phyloP scores from a whole-genome alignment of 371 early-diverging fungal species.

The Lichtheimia ornata region DNA sequence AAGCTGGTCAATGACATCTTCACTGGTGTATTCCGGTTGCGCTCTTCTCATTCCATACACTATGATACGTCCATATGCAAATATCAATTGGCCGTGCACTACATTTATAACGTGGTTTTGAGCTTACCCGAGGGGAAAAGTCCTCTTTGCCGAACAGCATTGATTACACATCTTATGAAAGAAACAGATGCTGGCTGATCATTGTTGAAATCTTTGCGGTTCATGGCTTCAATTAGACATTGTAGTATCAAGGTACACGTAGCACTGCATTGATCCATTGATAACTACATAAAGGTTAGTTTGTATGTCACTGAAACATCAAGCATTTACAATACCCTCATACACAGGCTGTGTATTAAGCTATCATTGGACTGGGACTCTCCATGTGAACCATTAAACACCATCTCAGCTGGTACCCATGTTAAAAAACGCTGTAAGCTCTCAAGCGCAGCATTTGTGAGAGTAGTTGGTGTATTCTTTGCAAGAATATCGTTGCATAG shows the following conservation, averaged over 20 bases:
- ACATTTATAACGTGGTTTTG: no score
- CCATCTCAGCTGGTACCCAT: slow-evolving; percentile 77
- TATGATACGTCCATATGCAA: no score
- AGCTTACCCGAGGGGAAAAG: no score
- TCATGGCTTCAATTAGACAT: no score
- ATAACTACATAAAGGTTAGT: not conserved
- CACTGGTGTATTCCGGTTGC: no score
- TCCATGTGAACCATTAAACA: slow-evolving; percentile 28
- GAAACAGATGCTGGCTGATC: no score
- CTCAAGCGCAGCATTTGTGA: slow-evolving; percentile 41
- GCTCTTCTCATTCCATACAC: no score
- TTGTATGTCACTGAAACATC: not conserved
- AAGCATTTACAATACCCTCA: not conserved
- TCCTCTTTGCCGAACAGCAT: no score
- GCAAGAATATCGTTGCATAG: slow-evolving; percentile 72
- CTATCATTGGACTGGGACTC: slow-evolving; percentile 89
- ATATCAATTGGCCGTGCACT: no score
- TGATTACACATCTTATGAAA: no score
- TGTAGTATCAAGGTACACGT: not conserved
- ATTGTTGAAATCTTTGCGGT: no score
- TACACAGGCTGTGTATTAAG: slow-evolving; percentile 50
- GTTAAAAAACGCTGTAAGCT: slow-evolving; percentile 67
- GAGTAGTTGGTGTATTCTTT: slow-evolving; percentile 79
- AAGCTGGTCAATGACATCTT: no score
- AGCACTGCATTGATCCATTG: not conserved